Percentiles rank a stretch among this genome's conserved stretches.
Conservation (phyloP, 1,284 basidiomycete species). For the Ustilago esculenta region DNA sequence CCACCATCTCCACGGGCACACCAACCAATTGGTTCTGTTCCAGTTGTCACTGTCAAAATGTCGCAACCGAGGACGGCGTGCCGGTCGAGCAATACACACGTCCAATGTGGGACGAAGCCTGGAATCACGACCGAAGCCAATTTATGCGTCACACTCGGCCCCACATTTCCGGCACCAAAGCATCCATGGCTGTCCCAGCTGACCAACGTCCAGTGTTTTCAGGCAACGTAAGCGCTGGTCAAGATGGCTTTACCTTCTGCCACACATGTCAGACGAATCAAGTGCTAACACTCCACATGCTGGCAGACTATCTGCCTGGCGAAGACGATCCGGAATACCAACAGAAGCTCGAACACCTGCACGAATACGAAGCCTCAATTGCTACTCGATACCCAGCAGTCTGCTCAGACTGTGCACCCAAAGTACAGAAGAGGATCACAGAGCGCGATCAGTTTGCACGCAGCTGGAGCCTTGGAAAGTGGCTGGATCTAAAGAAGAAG, state of each 20-base stretch:
- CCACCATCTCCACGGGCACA: slow-evolving; percentile 50
- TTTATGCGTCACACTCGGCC: slow-evolving; percentile 26
- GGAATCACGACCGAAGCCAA: slow-evolving; percentile 29
- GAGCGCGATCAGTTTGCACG: slow-evolving; percentile 43
- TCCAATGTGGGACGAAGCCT: slow-evolving; percentile 51
- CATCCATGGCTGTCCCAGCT: background rate
- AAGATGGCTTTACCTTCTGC: slow-evolving; percentile 41
- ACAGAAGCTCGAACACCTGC: slow-evolving; percentile 22
- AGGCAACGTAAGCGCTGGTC: background rate
- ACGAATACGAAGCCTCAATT: slow-evolving; percentile 49
- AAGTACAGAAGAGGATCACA: slow-evolving; percentile 30
- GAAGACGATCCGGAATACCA: slow-evolving; percentile 45
- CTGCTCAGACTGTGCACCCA: slow-evolving; percentile 41
- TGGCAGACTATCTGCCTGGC: slow-evolving; percentile 54
- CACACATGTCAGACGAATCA: slow-evolving; percentile 62
- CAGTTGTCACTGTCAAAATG: slow-evolving; percentile 55
- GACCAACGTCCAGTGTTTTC: background rate
- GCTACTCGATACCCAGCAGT: slow-evolving; percentile 52
- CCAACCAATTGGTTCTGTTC: slow-evolving; percentile 58
- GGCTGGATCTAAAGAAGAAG: slow-evolving; percentile 44
- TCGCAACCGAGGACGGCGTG: slow-evolving; percentile 27
- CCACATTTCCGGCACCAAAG: background rate
- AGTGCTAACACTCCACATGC: slow-evolving; percentile 53
- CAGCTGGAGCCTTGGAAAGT: slow-evolving; percentile 42
- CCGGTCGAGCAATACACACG: slow-evolving; percentile 47